Conservation (phyloP, 73 alveolate genomes). For the Loxodes magnus region DNA sequence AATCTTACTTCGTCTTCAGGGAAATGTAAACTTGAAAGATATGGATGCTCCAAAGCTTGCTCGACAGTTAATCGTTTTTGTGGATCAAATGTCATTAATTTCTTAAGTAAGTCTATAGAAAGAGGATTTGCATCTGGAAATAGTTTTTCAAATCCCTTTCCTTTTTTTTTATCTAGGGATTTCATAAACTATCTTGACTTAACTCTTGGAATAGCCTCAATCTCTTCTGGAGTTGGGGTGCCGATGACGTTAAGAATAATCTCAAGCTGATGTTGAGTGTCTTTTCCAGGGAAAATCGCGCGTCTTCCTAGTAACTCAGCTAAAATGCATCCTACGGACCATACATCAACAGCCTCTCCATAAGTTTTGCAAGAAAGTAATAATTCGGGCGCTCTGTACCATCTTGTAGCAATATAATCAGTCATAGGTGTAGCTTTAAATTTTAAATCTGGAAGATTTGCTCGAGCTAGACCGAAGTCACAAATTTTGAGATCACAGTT, state of each 20-base stretch:
- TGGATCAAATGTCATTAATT: slow-evolving; percentile 81
- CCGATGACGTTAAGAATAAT: slow-evolving; percentile 77
- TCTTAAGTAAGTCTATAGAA: slow-evolving; percentile 74
- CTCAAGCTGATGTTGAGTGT: slow-evolving; percentile 62
- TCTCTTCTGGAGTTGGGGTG: slow-evolving; percentile 54
- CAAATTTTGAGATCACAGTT: slow-evolving; percentile 86
- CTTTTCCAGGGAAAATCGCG: slow-evolving; percentile 79
- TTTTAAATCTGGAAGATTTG: slow-evolving; percentile 36
- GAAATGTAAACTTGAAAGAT: slow-evolving; percentile 74
- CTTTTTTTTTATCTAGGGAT: slow-evolving; percentile 33
- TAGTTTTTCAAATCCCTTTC: slow-evolving; percentile 40
- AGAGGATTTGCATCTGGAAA: slow-evolving; percentile 61
- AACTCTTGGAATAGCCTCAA: slow-evolving; percentile 29
- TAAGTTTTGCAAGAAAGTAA: slow-evolving; percentile 71
- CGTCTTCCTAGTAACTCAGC: slow-evolving; percentile 72
- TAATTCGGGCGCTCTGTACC: slow-evolving; percentile 96
- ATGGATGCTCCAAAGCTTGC: slow-evolving; percentile 79
- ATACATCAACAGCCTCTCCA: slow-evolving; percentile 71
- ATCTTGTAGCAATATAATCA: slow-evolving; percentile 80
- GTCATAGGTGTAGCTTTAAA: slow-evolving; percentile 43
- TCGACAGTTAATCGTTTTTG: slow-evolving; percentile 65
- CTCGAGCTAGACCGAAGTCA: slow-evolving; percentile 79
- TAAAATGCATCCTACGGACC: slow-evolving; percentile 84
- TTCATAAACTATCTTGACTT: slow-evolving; percentile 20
- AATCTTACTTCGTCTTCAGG: slow-evolving; percentile 82